Conservation (phyloP, 257 asterid species). For the Solanum rostratum region DNA sequence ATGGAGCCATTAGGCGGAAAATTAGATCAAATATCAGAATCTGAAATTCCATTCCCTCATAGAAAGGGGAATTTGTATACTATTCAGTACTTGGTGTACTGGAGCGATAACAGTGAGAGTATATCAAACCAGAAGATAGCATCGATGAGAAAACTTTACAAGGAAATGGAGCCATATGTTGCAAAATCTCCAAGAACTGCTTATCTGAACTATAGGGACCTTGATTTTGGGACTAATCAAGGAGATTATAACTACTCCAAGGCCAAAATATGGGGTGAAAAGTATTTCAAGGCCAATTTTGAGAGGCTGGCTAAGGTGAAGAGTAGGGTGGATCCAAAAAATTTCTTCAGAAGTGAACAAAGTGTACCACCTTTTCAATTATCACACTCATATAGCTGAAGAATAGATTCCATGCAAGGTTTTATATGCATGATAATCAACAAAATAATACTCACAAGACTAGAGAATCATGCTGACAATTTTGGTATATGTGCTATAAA, state of each 20-base stretch:
- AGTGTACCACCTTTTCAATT: background rate
- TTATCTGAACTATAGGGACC: background rate
- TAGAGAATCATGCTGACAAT: background rate
- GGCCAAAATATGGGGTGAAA: background rate
- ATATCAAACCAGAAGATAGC: background rate
- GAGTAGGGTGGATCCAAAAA: background rate
- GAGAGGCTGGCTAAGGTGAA: background rate
- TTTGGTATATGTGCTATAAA: background rate
- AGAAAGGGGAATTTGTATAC: background rate
- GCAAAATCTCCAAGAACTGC: background rate
- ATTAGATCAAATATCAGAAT: background rate
- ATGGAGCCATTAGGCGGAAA: background rate
- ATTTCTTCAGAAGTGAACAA: background rate
- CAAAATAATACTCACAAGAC: background rate
- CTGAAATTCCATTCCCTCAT: background rate
- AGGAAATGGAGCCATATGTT: background rate
- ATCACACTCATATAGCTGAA: background rate
- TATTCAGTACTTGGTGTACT: background rate
- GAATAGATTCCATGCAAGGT: background rate
- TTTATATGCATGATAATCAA: background rate
- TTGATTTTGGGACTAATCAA: background rate
- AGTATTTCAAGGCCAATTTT: background rate
- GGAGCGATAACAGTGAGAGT: background rate
- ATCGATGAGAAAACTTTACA: background rate
- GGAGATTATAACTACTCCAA: background rate